Evolutionary conservation across 2,329 filamentous ascomycete genomes (phyloP).

Genomic region (Hirsutella minnesotensis): DNA sequence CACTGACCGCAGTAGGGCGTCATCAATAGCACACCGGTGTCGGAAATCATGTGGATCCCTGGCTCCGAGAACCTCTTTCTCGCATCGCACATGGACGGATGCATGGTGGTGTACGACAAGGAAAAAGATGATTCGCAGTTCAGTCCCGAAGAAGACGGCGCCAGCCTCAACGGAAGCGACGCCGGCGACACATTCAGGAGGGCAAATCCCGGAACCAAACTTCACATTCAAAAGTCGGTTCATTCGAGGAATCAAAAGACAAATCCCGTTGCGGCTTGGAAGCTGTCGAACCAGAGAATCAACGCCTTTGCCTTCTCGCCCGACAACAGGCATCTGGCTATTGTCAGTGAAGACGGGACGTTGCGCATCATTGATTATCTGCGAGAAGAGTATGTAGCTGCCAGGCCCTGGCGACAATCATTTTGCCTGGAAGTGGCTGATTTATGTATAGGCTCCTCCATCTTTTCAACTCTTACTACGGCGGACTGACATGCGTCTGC

Average conservation of each 20-base stretch:
- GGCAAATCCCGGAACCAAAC: constrained; percentile 26
- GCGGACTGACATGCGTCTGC: constrained; percentile 82
- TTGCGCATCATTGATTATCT: constrained; percentile 86
- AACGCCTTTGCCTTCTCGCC: constrained; percentile 90
- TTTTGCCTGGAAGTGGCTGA: too few relatives aligned
- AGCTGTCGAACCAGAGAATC: constrained; percentile 79
- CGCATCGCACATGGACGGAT: constrained; percentile 84
- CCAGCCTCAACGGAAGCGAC: constrained; percentile 56
- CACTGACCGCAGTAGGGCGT: constrained; percentile 45
- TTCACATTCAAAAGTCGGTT: constrained; percentile 80
- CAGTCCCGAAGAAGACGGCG: constrained; percentile 50
- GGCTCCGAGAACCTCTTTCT: constrained; percentile 89
- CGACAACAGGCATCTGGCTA: constrained; percentile 73
- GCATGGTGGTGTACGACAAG: constrained; percentile 90
- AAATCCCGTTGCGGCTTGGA: constrained; percentile 90
- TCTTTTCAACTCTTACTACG: constrained; percentile 85
- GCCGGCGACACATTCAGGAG: constrained; percentile 22
- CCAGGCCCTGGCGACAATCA: not conserved
- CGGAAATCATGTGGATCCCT: constrained; percentile 85
- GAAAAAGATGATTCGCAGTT: constrained; percentile 86
- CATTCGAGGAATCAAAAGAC: constrained; percentile 87
- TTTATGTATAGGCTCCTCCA: constrained; percentile 55
- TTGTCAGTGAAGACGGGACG: constrained; percentile 84
- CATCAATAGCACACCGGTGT: constrained; percentile 77
- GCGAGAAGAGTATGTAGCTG: constrained; percentile 60